Evolutionary conservation across 768 basidiomycete species (phyloP).

Genomic region (Crassisporium funariophilum): DNA sequence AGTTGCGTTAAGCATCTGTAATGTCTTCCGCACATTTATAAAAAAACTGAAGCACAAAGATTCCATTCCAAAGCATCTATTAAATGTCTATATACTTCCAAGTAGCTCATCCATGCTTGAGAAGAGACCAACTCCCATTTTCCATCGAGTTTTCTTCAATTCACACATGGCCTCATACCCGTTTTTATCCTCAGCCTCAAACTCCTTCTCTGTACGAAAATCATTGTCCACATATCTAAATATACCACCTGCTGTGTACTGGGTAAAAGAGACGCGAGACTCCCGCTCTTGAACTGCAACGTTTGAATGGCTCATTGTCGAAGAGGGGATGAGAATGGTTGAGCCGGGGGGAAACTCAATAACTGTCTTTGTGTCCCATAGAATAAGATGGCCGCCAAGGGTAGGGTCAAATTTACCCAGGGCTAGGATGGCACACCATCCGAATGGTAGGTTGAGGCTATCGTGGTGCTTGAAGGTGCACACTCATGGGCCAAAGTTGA

Average conservation of each 20-base stretch:
- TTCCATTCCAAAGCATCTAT: not conserved
- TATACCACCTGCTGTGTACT: slow-evolving; percentile 28
- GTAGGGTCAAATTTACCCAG: slow-evolving; percentile 27
- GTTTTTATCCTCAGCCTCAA: not conserved
- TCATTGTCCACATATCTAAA: slow-evolving; percentile 27
- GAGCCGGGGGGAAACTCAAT: slow-evolving; percentile 22
- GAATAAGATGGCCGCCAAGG: slow-evolving; percentile 33
- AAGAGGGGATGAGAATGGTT: slow-evolving; percentile 31
- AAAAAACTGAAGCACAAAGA: not conserved
- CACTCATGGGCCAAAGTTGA: slow-evolving; percentile 7
- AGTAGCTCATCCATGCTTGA: not conserved
- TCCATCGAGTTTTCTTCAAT: slow-evolving; percentile 4
- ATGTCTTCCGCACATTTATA: not conserved
- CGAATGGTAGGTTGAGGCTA: slow-evolving; percentile 29
- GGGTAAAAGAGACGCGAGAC: slow-evolving; percentile 23
- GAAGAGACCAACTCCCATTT: not conserved
- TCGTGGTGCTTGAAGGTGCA: slow-evolving; percentile 26
- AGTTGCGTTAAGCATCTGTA: not conserved
- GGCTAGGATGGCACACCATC: slow-evolving; percentile 26
- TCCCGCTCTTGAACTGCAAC: slow-evolving; percentile 20
- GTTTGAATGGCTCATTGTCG: slow-evolving; percentile 28
- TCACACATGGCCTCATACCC: not conserved
- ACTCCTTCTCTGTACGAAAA: slow-evolving; percentile 15
- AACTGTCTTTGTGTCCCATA: slow-evolving; percentile 28
- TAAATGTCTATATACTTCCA: not conserved